phyloP scores from a whole-genome alignment of 495 filamentous ascomycete species.

The Collariella sp. region DNA sequence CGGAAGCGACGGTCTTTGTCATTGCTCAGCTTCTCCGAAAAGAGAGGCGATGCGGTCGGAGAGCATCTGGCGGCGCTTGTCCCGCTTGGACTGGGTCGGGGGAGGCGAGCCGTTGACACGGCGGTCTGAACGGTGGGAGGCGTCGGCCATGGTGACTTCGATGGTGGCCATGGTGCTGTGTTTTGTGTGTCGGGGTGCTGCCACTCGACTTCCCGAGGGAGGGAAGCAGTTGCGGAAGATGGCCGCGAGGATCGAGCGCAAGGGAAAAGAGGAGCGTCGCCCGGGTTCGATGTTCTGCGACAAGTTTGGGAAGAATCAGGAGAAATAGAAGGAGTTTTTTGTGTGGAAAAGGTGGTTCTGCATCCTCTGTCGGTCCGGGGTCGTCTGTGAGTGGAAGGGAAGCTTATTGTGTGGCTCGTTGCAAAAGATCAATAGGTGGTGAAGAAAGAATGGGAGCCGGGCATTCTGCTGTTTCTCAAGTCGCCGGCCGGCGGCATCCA shows the following conservation, averaged over 20 bases:
- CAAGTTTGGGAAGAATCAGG: neutral
- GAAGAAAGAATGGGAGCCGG: too few relatives aligned
- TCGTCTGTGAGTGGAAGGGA: neutral
- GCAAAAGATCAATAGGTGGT: neutral
- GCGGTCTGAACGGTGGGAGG: constrained; percentile 18
- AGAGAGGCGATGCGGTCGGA: constrained; percentile 61
- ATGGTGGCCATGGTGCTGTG: constrained; percentile 25
- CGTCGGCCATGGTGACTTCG: constrained; percentile 23
- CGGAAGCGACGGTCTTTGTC: constrained; percentile 80
- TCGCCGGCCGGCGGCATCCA: too few relatives aligned
- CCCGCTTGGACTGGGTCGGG: constrained; percentile 60
- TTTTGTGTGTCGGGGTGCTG: neutral
- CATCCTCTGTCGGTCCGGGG: neutral
- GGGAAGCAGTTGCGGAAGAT: neutral
- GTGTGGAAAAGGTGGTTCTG: neutral
- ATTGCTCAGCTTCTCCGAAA: constrained; percentile 65
- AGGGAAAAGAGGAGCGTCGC: neutral
- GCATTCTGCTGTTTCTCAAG: too few relatives aligned
- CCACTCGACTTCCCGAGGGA: neutral
- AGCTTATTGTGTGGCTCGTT: neutral
- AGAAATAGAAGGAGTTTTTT: neutral
- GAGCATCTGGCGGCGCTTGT: constrained; percentile 75
- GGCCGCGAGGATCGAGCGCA: neutral
- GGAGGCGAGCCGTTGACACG: constrained; percentile 26
- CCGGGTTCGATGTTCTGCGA: neutral